phyloP scores from a whole-genome alignment of 176 grass and related monocot species.

The Chloris gayana region DNA sequence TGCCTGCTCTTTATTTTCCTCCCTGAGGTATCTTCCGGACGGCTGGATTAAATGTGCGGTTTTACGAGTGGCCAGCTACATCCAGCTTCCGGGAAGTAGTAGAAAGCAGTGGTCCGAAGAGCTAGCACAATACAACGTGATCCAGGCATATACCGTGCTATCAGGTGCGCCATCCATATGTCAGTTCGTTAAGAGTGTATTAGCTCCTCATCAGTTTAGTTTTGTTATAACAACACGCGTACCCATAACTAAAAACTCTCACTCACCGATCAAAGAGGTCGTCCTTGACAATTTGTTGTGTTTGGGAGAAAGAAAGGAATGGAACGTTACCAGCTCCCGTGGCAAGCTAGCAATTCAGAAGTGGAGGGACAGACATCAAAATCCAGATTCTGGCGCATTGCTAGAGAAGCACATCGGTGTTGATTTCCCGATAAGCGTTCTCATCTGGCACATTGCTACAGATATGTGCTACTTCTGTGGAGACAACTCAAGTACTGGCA shows the following conservation, averaged over 20 bases:
- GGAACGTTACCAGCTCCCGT: background rate
- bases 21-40: too few species aligned
- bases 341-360: background rate
- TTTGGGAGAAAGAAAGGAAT: rapidly evolving
- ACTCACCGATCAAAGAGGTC: background rate
- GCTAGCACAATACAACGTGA: conserved; percentile 13
- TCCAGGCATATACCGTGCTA: too few species aligned
- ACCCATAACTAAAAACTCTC: background rate
- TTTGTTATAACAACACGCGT: too few species aligned
- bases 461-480: background rate
- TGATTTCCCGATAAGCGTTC: conserved; percentile 13
- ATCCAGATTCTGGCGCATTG: background rate
- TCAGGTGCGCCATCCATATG: too few species aligned
- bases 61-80: background rate
- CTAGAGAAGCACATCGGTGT: background rate
- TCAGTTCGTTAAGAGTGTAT: rapidly evolving
- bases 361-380: background rate
- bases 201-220: too few species aligned
- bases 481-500: too few species aligned
- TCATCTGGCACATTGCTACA: conserved; percentile 14
- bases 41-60: background rate
- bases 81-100: background rate
- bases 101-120: conserved; percentile 5
- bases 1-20: background rate
- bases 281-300: background rate